Evolutionary conservation across 441 rosid species (phyloP), one percentile per base, ranked within the genome.

Genomic region (Geranium incanum): DNA sequence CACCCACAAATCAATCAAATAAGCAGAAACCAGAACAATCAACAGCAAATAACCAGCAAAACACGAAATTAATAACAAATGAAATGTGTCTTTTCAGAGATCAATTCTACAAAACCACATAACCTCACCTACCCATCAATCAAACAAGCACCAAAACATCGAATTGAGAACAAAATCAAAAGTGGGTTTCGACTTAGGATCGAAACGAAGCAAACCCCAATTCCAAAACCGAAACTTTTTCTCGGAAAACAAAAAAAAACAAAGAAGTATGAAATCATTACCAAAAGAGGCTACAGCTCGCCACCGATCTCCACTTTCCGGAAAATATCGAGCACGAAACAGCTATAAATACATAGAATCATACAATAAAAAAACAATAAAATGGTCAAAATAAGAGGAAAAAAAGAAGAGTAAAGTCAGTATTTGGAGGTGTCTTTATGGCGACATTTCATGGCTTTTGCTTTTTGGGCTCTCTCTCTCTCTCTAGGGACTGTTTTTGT

Each of bases 361-460:
- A 19, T 50, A 2, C n/a, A 50, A 28, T 28, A 28, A 28, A 28
- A 28, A 28, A 28, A 28, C 33, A 28, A 28, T 28, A 28, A 28
- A 28, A 28, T 28, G 33, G 33, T n/a, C 3, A 43, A 59, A 13
- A 13, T 18, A 57, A 57, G 1, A 57, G 18, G 15, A 13, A 4
- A 57, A n/a, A 1, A 19, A 5, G 12, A 43, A 59, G 64, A 59
- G 64, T 59, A 59, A 59, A 59, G 64, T 59, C 64, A 59, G 64
- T 59, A 59, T 59, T 59, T 59, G 64, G 64, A 59, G 64, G 64
- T 59, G 18, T 59, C 64, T 59, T 59, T 59, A 59, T 59, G 64
- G 64, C 64, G 64, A 59, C 64, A 59, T 59, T 59, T 59, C 64
- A 2, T 59, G 64, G 64, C 18, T 59, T 5, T 43, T 43, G 11